Evolutionary conservation across 495 filamentous ascomycete genomes (phyloP), one percentile per base, ranked within the genome.

Genomic region (Cladorrhinum samala): DNA sequence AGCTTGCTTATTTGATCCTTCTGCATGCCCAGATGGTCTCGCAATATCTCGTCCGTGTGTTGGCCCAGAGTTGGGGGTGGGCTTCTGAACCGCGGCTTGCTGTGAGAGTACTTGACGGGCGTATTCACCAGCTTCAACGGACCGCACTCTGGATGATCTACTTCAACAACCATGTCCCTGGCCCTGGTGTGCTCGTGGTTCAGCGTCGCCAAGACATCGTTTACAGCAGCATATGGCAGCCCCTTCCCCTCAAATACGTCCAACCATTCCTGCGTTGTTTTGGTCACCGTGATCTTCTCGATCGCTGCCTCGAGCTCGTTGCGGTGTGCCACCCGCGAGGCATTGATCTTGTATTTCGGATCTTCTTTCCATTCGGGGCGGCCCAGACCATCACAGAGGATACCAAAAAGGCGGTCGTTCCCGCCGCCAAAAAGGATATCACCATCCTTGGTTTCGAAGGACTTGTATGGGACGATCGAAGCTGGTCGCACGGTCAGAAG

Each of bases 181-280:
- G 92, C 92, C 47, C 78, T 74, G 2, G 92, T 91, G 64, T 98
- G 94, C 46, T 85, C 77, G 68, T 97, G 92, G 40, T 85, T 84
- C 36, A 98, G 71, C 2, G 92, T 88, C 6, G 74, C 77, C 65
- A 92, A 83, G 9, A 98, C 83, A 62, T 97, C 92, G 62, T 97
- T 97, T 49, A 98, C 84, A 0, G 94, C 88, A 3, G 92, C 88
- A 71, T 97, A 97, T 9, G 93, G 93, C 83, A 97, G 84, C 17
- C 93, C 93, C 53, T 85, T 87, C 20, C 87, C 89, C 59, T 96
- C 89, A 24, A 98, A 83, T 14, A 94, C 73, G 0, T 87, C 78
- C 13, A 97, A 71, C 94, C 93, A 98, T 62, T 96, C 86, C 55
- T 83, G 71, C 0, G 91, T 97, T 6, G 88, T 95, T 73, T 86